Evolutionary conservation across 2,329 filamentous ascomycete genomes (phyloP), one percentile per base, ranked within the genome.

Genomic region (Lojkania enalia): DNA sequence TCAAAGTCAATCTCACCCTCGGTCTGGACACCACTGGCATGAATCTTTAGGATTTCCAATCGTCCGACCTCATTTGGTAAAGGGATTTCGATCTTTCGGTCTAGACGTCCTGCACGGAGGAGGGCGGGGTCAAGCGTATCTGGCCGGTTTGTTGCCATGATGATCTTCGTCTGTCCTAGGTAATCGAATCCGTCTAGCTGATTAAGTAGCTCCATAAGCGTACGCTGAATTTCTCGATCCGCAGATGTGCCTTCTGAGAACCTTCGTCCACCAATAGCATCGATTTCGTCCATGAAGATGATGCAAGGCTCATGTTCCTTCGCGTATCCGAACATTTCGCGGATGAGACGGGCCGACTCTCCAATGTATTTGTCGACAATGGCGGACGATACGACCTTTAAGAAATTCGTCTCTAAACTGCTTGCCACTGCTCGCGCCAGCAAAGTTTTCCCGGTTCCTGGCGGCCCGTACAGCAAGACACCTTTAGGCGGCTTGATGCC

Each of bases 251-350:
- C 94, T 72, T 99, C 94, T 0, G 90, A 96, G 74, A 99, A 99
- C 63, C 94, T 83, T 62, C 95, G 84, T 52, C 95, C 95, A 70
- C 94, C 94, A 65, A 99, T 99, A 66, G 94, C 94, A 67, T 99
- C 94, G 67, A 99, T 99, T 75, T 99, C 94, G 79, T 99, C 95
- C 94, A 99, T 99, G 82, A 99, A 99, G 75, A 99, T 99, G 72
- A 99, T 99, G 72, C 94, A 99, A 29, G 94, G 94, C 73, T 99
- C 94, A 71, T 99, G 94, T 71, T 99, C 95, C 75, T 96, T 97
- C 63, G 95, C 94, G 67, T 99, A 99, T 46, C 94, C 95, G 67
- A 99, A 99, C 95, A 99, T 99, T 73, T 99, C 94, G 71, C 94
- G 86, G 65, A 99, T 99, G 56, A 99, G 79, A 57, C 95, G 87